These are phyloP conservation scores for Huntiella decipiens DNA, from an alignment of 2,329 filamentous ascomycete species.

Conservation along the genomic window DNA sequence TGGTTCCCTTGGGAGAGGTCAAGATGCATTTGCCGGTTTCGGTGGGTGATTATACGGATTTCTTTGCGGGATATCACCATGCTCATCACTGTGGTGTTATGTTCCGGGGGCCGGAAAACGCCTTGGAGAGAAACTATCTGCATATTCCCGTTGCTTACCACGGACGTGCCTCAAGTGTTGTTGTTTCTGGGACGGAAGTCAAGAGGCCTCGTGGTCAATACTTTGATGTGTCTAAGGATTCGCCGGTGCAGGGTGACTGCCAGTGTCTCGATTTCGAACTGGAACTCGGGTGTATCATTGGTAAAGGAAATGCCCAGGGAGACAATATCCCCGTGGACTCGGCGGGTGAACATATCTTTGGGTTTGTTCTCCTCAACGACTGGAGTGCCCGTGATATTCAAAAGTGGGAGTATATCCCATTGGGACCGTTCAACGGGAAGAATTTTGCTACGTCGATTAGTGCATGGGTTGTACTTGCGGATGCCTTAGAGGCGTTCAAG, in stretches of 20 bases:
- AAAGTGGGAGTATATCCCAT: slow-evolving; percentile 32
- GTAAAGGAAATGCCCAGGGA: slow-evolving; percentile 39
- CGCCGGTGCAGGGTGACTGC: slow-evolving; percentile 5
- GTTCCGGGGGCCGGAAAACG: slow-evolving; percentile 50
- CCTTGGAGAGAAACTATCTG: slow-evolving; percentile 54
- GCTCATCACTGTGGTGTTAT: slow-evolving; percentile 43
- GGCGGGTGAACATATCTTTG: slow-evolving; percentile 49
- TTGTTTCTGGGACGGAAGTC: slow-evolving; percentile 50
- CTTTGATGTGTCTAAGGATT: slow-evolving; percentile 16
- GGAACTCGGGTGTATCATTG: slow-evolving; percentile 51
- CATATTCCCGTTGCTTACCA: slow-evolving; percentile 59
- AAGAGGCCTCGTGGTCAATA: slow-evolving; percentile 50
- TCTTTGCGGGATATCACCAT: slow-evolving; percentile 57
- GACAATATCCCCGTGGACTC: slow-evolving; percentile 39
- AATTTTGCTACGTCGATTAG: slow-evolving; percentile 35
- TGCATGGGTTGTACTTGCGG: slow-evolving; percentile 37
- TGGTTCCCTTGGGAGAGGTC: background rate
- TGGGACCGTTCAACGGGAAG: slow-evolving; percentile 40
- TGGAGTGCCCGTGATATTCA: slow-evolving; percentile 41
- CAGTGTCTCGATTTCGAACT: slow-evolving; percentile 45
- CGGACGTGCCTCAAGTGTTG: slow-evolving; percentile 49
- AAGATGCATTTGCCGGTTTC: slow-evolving; percentile 42
- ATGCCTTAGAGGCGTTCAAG: slow-evolving; percentile 24
- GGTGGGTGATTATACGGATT: slow-evolving; percentile 61
- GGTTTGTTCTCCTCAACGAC: slow-evolving; percentile 42